phyloP scores from a whole-genome alignment of 2,329 filamentous ascomycete genomes.

The Sporothrix mexicana region DNA sequence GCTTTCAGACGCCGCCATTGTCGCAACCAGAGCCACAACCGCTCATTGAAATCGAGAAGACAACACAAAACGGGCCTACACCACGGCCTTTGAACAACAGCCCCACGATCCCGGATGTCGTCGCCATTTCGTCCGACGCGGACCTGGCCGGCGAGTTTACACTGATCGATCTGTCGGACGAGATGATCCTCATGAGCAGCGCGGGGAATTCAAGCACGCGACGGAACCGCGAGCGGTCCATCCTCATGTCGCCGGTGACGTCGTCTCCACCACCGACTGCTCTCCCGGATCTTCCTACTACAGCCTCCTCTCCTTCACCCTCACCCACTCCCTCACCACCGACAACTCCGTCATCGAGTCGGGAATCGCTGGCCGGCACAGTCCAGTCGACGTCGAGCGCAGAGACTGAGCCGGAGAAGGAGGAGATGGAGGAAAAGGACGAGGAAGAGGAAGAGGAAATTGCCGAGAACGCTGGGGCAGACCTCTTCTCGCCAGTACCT shows the following conservation, averaged over 20 bases:
- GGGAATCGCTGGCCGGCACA: not conserved
- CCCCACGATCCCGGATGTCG: too few relatives aligned
- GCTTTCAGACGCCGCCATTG: too few relatives aligned
- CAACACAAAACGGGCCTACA: too few relatives aligned
- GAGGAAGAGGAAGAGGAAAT: not conserved
- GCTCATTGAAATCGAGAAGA: not conserved
- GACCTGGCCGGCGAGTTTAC: not conserved
- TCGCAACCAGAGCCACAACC: not conserved
- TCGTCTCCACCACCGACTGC: not conserved
- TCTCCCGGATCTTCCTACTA: too few relatives aligned
- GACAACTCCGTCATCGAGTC: not conserved
- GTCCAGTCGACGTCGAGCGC: not conserved
- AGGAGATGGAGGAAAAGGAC: not conserved
- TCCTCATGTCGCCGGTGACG: not conserved
- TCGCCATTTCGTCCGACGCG: too few relatives aligned
- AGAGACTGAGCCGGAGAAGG: not conserved
- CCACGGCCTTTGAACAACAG: too few relatives aligned
- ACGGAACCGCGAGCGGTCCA: not conserved
- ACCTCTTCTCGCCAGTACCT: conserved; percentile 4
- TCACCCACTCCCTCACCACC: not conserved
- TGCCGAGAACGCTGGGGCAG: not conserved
- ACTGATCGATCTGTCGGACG: not conserved
- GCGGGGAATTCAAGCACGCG: not conserved
- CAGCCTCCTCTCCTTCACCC: not conserved
- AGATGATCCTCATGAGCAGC: not conserved